Evolutionary conservation across 1,139 yeast species (phyloP), one percentile per base, ranked within the genome.

Genomic region (Candida labiduridarum): DNA sequence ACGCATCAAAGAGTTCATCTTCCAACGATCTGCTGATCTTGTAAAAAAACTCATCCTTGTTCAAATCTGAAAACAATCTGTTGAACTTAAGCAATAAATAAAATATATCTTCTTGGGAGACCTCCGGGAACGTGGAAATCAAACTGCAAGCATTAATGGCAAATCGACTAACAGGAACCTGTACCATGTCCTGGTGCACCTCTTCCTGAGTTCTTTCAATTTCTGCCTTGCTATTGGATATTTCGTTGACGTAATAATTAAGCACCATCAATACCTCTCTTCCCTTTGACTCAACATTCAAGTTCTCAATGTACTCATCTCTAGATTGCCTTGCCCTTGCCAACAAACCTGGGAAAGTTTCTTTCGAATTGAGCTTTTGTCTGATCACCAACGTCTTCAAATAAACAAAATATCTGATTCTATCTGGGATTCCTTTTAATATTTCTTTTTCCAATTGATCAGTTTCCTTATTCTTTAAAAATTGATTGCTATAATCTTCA

Each of bases 1-100:
- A 75, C 2, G 59, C 56, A 2, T 62, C 67, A 3, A 62, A 56
- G 4, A 56, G 58, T 27, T 59, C 49, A 27, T 74, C 79, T 55
- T 76, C 80, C 44, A 76, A 56, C 1, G 76, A 59, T 29, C 81
- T 54, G 49, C 62, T 67, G 12, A 67, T 64, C 56, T 72, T 72
- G 58, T 74, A 76, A 58, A 62, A 65, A 44, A 74, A 69, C 56
- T 75, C 80, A 14, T 71, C 73, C 51, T 66, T 67, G 43, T 66
- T 64, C 42, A 68, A 57, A 44, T 55, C 60, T 29, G 59, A 47
- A 46, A 67, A 66, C 34, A 72, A 47, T 52, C 69, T 70, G 53
- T 71, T 63, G 46, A 75, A 59, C 52, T 72, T 73, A 49, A 76
- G 61, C 18, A 76, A 57, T 3, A 76, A 48, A 31, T 67, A 70